Conservation (phyloP, 768 basidiomycete genomes). For the Hypholoma sublateritium region DNA sequence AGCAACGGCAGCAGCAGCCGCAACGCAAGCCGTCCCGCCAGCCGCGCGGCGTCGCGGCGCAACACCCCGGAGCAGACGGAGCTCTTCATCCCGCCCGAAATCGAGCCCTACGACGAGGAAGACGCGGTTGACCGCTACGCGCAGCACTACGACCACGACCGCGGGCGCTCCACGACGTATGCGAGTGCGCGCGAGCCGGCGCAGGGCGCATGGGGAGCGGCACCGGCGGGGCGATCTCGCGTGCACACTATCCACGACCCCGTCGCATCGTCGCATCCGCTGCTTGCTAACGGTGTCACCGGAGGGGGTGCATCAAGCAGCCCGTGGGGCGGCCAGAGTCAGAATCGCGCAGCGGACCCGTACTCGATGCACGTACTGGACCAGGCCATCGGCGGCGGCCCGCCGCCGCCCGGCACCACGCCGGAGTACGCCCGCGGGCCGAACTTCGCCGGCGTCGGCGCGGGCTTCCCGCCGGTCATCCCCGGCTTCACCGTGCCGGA, state of each 20-base stretch:
- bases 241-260: background rate
- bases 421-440: background rate
- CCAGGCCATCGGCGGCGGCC: background rate
- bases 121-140: background rate
- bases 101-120: background rate
- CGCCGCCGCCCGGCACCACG: background rate
- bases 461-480: background rate
- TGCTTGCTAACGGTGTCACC: background rate
- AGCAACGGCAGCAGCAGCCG: slow-evolving; percentile 8
- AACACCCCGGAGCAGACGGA: slow-evolving; percentile 4
- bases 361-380: slow-evolving; percentile 8
- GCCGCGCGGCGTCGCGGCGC: background rate
- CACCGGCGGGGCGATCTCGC: background rate
- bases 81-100: slow-evolving; percentile 14
- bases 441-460: background rate
- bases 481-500: background rate
- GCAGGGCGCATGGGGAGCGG: background rate
- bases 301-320: background rate
- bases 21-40: background rate
- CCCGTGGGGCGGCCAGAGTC: background rate
- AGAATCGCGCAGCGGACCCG: slow-evolving; percentile 6
- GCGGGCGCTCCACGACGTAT: background rate
- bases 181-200: background rate
- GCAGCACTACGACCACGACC: background rate
- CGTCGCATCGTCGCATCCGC: background rate